These are phyloP conservation scores for Fulvia fulva DNA, from an alignment of 2,329 filamentous ascomycete species.

Conservation along the genomic window DNA sequence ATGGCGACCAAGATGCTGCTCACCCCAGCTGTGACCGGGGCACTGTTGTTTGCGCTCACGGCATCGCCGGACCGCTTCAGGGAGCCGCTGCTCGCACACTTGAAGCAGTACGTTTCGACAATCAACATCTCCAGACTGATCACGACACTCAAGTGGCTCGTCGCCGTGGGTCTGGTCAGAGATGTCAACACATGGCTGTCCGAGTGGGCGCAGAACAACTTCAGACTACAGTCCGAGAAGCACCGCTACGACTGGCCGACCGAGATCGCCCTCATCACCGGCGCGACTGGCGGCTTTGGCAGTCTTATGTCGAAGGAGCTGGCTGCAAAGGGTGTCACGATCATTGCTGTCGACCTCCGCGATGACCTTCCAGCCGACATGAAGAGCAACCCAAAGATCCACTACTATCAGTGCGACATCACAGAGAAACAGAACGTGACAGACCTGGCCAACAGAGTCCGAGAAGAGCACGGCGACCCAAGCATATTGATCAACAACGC, in stretches of 20 bases:
- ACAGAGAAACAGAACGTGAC: constrained; percentile 46
- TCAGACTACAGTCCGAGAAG: constrained; percentile 35
- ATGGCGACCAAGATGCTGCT: constrained; percentile 16
- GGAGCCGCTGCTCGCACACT: constrained; percentile 27
- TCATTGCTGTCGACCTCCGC: constrained; percentile 38
- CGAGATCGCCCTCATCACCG: constrained; percentile 36
- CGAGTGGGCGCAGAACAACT: constrained; percentile 34
- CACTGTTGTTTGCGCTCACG: constrained; percentile 30
- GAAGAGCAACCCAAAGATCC: constrained; percentile 31
- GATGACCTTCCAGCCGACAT: constrained; percentile 33
- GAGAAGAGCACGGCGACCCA: constrained; percentile 40
- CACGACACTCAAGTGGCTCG: constrained; percentile 30
- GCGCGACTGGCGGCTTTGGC: constrained; percentile 38
- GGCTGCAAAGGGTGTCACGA: constrained; percentile 35
- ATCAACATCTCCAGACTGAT: constrained; percentile 26
- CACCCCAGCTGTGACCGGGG: constrained; percentile 29
- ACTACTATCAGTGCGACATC: constrained; percentile 46
- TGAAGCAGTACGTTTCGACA: constrained; percentile 27
- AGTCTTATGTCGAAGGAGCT: constrained; percentile 35
- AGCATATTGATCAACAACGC: constrained; percentile 51
- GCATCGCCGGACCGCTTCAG: constrained; percentile 27
- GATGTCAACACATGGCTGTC: constrained; percentile 28
- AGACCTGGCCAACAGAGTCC: constrained; percentile 38
- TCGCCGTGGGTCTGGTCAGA: constrained; percentile 31
- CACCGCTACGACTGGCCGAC: constrained; percentile 35